Evolutionary conservation across 148 eudicot species (phyloP).

Genomic region (Spergularia bocconei): DNA sequence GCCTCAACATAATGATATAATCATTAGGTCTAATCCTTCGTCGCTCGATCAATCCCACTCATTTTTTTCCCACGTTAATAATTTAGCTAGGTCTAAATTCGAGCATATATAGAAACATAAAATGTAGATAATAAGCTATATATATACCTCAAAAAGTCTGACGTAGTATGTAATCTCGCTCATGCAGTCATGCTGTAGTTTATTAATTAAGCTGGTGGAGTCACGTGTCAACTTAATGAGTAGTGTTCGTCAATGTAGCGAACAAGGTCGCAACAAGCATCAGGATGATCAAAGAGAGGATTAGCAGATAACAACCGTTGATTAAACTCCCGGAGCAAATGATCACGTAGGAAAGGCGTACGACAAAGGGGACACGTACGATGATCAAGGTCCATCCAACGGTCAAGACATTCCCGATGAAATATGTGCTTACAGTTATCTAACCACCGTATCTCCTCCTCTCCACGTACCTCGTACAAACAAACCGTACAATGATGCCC

Average conservation of each 20-base stretch:
- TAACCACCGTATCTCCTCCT: slow-evolving; percentile 39
- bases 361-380: slow-evolving; percentile 48
- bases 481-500: slow-evolving; percentile 33
- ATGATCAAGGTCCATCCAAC: slow-evolving; percentile 56
- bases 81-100: too few relatives aligned
- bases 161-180: too few relatives aligned
- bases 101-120: too few relatives aligned
- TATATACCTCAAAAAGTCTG: too few relatives aligned
- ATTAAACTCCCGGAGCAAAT: slow-evolving; percentile 23
- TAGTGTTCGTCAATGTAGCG: slow-evolving; percentile 18
- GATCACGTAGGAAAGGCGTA: slow-evolving; percentile 29
- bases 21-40: too few relatives aligned
- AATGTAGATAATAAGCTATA: too few relatives aligned
- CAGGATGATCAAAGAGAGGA: not conserved
- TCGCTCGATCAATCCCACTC: too few relatives aligned
- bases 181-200: too few relatives aligned
- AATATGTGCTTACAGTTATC: slow-evolving; percentile 43
- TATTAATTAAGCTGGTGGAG: too few relatives aligned
- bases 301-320: slow-evolving; percentile 25
- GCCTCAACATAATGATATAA: too few relatives aligned
- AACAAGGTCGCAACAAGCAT: not conserved
- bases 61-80: too few relatives aligned
- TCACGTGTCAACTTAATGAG: not conserved
- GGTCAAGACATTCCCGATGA: slow-evolving; percentile 43
- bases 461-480: slow-evolving; percentile 28